Base-by-base conservation (phyloP, 139 green algal species). In the Desmodesmus armatus region DNA sequence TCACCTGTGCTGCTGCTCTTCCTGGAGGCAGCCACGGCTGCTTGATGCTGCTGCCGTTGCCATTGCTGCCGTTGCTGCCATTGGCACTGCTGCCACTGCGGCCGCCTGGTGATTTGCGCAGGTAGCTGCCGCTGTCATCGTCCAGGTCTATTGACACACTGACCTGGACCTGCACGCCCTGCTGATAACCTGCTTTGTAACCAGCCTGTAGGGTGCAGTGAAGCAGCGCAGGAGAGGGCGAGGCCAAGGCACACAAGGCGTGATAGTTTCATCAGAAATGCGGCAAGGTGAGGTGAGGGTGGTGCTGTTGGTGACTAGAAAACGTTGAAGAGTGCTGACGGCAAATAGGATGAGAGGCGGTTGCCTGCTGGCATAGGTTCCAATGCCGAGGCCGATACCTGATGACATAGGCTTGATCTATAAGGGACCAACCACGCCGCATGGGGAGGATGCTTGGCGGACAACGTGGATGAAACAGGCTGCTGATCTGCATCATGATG, bases 131-230 rank as follows among this genome's bases (percentile, higher is more conserved):
- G 43, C 43, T 63, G 41, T 72, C 27, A n/a, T 51, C 11, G 49
- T 63, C 49, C 47, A 80, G 35, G n/a, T 69, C 60, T 1, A 69
- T 4, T 25, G n/a, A n/a, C n/a, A 69, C 73, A 69, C 67, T 80
- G 73, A 80, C 73, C 17, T 60, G 55, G 19, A 80, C 73, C 55
- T 80, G 49, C 17, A 67, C 73, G 25, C 73, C 73, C 27, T 47
- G 47, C 27, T 47, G 66, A 27, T 80, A 80, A n/a, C 73, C 73
- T 67, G 73, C 73, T 21, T 37, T 80, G 49, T 69, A 80, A n/a
- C 73, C 73, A 80, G 49, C 33, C 73, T 80, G 73, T 31, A 78
- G 5, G n/a, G 5, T 5, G 23, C 21, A 27, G 25, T 39, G 27
- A 75, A 17, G 31, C 2, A 72, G 29, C 63, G 25, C 5, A 13